A percentile compares a stretch with the other conserved stretches of the same genome.
Conservation (phyloP, 1,284 basidiomycete genomes). For the Crepidotus sp. region DNA sequence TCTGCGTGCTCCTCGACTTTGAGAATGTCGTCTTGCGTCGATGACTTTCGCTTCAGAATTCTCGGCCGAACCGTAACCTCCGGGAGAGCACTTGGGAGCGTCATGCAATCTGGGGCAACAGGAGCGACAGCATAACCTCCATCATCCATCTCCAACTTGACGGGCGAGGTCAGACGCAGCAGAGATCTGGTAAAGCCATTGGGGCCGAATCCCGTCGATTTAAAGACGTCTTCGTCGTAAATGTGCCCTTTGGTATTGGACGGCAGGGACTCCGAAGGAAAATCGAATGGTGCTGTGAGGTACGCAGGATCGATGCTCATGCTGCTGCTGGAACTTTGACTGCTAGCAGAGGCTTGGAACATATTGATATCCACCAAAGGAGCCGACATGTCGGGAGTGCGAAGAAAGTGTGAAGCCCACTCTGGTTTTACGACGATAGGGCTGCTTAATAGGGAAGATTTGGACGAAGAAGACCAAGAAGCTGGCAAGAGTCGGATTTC, state of each 20-base stretch:
- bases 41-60: constrained; percentile 12
- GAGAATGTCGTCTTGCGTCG: constrained; percentile 6
- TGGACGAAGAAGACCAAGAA: constrained; percentile 7
- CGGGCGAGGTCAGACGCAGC: not conserved
- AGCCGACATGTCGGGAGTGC: constrained; percentile 22
- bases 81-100: not conserved
- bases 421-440: not conserved
- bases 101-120: not conserved
- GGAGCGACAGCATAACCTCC: not conserved
- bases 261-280: constrained; percentile 23
- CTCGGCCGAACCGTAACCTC: not conserved
- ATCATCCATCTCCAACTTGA: not conserved
- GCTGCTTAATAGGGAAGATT: not conserved
- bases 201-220: not conserved
- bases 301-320: constrained; percentile 44
- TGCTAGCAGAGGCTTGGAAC: constrained; percentile 25
- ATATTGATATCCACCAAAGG: constrained; percentile 40
- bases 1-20: constrained; percentile 15
- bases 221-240: constrained; percentile 3
- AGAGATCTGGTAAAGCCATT: constrained; percentile 5
- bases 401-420: not conserved
- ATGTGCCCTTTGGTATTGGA: constrained; percentile 5
- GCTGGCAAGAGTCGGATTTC: not conserved
- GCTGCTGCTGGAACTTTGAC: constrained; percentile 22
- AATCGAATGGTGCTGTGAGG: constrained; percentile 7